Percentiles rank a stretch among this genome's conserved stretches.
Conservation (phyloP, 1,284 basidiomycete species). For the Trichosporon coremiiforme region DNA sequence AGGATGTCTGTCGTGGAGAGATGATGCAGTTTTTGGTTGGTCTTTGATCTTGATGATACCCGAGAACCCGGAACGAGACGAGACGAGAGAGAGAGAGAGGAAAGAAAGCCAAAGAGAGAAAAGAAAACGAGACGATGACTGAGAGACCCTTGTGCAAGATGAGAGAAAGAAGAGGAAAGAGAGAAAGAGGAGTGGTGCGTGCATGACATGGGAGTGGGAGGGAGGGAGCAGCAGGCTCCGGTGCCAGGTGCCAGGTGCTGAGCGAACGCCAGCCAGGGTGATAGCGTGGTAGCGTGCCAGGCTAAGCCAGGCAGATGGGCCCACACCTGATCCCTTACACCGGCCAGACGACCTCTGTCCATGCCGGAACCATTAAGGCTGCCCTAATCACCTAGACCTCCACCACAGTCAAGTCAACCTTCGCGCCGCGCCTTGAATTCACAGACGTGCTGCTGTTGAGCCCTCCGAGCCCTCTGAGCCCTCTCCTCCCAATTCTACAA, state of each 20-base stretch:
- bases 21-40: conserved; percentile 16
- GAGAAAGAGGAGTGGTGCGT: neutral
- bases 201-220: too few species aligned
- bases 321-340: neutral
- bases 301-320: neutral
- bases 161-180: conserved; percentile 8
- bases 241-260: too few species aligned
- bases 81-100: conserved; percentile 13
- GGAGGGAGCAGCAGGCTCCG: too few species aligned
- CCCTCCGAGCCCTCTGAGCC: too few species aligned
- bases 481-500: neutral
- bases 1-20: neutral
- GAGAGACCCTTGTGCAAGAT: neutral
- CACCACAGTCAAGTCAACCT: neutral
- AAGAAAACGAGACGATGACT: conserved; percentile 18
- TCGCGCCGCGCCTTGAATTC: conserved; percentile 4
- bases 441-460: neutral
- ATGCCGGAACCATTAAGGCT: conserved; percentile 1
- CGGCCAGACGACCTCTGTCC: neutral
- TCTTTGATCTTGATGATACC: conserved; percentile 17
- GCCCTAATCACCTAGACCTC: neutral
- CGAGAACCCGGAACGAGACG: conserved; percentile 16
- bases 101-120: conserved; percentile 7
- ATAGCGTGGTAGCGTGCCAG: neutral
- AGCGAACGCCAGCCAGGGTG: too few species aligned